phyloP scores from a whole-genome alignment of 345 rosid genomes.

The Bruguiera gymnorhiza region DNA sequence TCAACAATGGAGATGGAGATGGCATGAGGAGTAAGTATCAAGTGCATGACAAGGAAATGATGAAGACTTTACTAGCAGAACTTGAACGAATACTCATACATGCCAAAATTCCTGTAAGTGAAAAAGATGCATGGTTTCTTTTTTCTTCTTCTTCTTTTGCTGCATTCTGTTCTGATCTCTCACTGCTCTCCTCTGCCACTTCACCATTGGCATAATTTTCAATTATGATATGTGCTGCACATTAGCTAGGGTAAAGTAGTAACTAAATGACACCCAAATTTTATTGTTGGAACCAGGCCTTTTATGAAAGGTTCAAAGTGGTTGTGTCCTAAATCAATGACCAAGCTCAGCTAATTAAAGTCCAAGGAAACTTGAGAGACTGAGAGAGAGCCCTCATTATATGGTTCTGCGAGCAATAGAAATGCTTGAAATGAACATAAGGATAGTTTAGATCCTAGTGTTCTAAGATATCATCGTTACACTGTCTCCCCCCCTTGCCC shows the following conservation, averaged over 20 bases:
- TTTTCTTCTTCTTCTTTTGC: not conserved
- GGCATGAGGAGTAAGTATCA: conserved; percentile 18
- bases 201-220: not conserved
- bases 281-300: not conserved
- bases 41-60: conserved; percentile 32
- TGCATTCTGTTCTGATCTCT: not conserved
- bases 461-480: no score
- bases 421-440: no score
- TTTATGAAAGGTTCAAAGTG: not conserved
- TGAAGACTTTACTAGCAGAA: conserved; percentile 46
- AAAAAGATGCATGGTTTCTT: not conserved
- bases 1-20: conserved; percentile 39
- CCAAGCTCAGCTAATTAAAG: no score
- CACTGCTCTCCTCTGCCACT: not conserved
- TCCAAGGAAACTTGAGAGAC: no score
- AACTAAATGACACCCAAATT: not conserved
- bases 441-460: no score
- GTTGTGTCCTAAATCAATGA: no score
- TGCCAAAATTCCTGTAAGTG: conserved; percentile 78
- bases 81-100: conserved; percentile 75
- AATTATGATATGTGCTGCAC: not conserved
- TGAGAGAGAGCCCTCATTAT: no score
- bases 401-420: no score
- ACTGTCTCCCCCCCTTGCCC: no score
- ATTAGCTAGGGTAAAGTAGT: not conserved